phyloP scores from a whole-genome alignment of 805 yeast genomes.

The Lipomyces orientalis region DNA sequence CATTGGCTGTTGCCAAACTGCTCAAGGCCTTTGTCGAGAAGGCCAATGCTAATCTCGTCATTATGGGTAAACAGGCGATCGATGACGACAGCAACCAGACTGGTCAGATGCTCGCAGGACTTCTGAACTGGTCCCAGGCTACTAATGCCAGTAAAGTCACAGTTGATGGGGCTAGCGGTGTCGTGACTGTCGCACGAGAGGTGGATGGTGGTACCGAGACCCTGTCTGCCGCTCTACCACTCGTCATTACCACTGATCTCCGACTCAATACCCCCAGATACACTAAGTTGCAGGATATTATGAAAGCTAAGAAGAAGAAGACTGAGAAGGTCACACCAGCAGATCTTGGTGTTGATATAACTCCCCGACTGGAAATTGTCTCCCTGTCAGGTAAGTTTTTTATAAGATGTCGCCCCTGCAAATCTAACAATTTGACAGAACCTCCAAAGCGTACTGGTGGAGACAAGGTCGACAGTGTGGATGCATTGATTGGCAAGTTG shows the following conservation, averaged over 20 bases:
- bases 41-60: conserved; percentile 74
- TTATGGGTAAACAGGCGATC: conserved; percentile 95
- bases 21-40: conserved; percentile 73
- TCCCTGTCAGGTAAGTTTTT: conserved; percentile 56
- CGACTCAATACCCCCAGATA: conserved; percentile 95
- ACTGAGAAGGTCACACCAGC: conserved; percentile 65
- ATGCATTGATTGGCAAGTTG: conserved; percentile 77
- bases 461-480: conserved; percentile 76
- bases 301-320: conserved; percentile 98
- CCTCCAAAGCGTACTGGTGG: conserved; percentile 87
- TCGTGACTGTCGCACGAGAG: conserved; percentile 80
- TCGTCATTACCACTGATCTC: conserved; percentile 89
- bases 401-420: not conserved
- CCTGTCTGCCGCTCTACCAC: conserved; percentile 75
- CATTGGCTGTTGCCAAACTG: conserved; percentile 86
- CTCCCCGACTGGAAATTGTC: conserved; percentile 68
- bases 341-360: conserved; percentile 73
- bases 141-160: conserved; percentile 90
- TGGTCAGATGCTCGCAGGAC: conserved; percentile 94
- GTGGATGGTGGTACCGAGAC: conserved; percentile 95
- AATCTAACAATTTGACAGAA: conserved; percentile 49
- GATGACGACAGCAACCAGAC: conserved; percentile 96
- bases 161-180: conserved; percentile 52
- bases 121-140: conserved; percentile 95
- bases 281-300: conserved; percentile 92